These are phyloP conservation scores for Solanum hybrid DNA, from an alignment of 305 asterid genomes.

Conservation along the genomic window DNA sequence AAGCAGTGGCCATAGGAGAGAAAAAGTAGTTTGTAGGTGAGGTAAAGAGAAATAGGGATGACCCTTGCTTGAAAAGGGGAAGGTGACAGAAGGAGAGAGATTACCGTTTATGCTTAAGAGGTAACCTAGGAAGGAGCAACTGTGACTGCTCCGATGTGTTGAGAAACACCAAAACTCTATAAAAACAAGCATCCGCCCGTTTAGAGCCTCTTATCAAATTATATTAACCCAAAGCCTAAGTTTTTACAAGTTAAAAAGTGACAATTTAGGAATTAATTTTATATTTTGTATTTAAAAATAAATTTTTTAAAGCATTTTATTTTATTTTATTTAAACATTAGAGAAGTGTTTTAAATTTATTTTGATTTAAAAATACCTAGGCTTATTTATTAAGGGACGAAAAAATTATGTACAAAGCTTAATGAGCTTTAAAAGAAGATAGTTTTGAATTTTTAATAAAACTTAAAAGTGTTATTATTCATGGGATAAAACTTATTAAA, in stretches of 20 bases:
- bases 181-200: not conserved
- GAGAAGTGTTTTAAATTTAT: not conserved
- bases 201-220: not conserved
- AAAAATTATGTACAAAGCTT: not conserved
- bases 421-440: not conserved
- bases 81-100: not conserved
- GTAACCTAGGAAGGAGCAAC: not conserved
- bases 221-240: not conserved
- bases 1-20: not conserved
- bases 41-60: slow-evolving; percentile 5
- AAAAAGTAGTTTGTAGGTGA: not conserved
- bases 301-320: not conserved
- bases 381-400: not conserved
- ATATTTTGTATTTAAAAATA: not conserved
- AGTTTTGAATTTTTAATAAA: too few relatives aligned
- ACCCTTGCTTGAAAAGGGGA: not conserved
- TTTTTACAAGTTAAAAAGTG: not conserved
- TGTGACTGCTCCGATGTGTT: not conserved
- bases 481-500: not conserved
- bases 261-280: not conserved
- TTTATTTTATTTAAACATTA: not conserved
- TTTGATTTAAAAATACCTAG: not conserved
- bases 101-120: not conserved
- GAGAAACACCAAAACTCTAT: not conserved
- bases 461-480: not conserved